Conservation (phyloP, 306 rosid genomes). For the Vigna nakashimae region DNA sequence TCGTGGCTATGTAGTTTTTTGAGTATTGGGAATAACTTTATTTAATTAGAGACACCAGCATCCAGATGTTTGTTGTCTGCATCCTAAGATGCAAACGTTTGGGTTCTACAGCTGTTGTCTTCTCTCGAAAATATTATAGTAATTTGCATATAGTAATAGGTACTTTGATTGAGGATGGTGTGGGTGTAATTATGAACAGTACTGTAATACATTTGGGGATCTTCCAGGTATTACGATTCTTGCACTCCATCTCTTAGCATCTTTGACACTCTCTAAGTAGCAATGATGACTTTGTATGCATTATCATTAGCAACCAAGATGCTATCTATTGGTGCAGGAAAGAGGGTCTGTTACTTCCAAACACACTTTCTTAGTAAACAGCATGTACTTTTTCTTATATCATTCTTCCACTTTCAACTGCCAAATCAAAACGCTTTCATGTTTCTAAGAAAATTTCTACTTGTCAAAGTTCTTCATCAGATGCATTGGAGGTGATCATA, state of each 20-base stretch:
- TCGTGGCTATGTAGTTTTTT: constrained; percentile 48
- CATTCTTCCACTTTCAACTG: too few relatives aligned
- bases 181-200: constrained; percentile 56
- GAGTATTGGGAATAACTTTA: constrained; percentile 38
- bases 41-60: constrained; percentile 50
- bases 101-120: constrained; percentile 57
- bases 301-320: constrained; percentile 41
- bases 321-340: constrained; percentile 29
- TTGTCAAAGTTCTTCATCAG: too few relatives aligned
- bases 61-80: constrained; percentile 61
- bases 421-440: too few relatives aligned
- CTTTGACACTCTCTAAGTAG: constrained; percentile 45
- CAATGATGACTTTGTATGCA: constrained; percentile 44
- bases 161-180: constrained; percentile 35
- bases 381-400: too few relatives aligned
- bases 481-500: too few relatives aligned
- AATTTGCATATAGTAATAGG: background rate
- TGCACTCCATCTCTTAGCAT: constrained; percentile 54
- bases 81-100: constrained; percentile 60
- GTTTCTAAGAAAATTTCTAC: too few relatives aligned
- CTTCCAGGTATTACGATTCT: constrained; percentile 56
- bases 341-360: background rate
- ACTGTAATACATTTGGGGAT: constrained; percentile 46
- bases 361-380: too few relatives aligned
- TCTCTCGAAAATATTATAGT: constrained; percentile 32